Base-by-base conservation (phyloP, 1,284 basidiomycete species). In the Ceratobasidium papillatum region DNA sequence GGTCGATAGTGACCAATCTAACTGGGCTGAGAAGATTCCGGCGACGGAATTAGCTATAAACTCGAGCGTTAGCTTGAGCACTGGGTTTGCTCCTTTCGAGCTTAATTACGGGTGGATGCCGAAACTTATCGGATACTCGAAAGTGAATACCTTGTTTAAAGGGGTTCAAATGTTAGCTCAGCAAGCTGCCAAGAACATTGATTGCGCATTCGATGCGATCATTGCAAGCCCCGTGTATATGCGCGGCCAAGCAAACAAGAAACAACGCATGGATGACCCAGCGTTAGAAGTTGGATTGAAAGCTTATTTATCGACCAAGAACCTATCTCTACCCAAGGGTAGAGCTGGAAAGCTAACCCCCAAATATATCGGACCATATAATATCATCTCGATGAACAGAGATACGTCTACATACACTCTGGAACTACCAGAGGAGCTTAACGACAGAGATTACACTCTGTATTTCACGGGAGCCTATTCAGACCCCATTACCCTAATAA, bases 1-100 rank as follows among this genome's bases (percentile, higher is more conserved):
- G 32, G 77, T 86, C 0, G 25, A 25, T 0, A 74, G 77, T 0
- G 79, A 82, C 22, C 85, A 86, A 71, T 80, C 75, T 25, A 82
- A 85, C 74, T 86, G 84, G 84, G 83, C 80, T 0, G 1, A 47
- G 0, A 80, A 79, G 54, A 64, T 85, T 22, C 83, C 83, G 1
- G 78, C 79, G 0, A 82, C 84, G n/a, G 82, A 84, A 75, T 83
- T 84, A 75, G 81, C 81, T 7, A 75, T 84, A 27, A 81, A 81
- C 68, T 73, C 69, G 14, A 78, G 81, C 11, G 75, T 80, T 0
- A 82, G 75, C 36, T 78, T 76, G 1, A 76, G 78, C 32, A 82
- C 79, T 8, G 78, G 80, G 2, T 84, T 80, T 68, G 78, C 82
- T 1, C 83, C 82, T 0, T 86, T 84, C 76, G 79, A 76, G 43